Evolutionary conservation across 2,329 filamentous ascomycete genomes (phyloP), one percentile per base, ranked within the genome.

Genomic region (Aspergillus sp.): DNA sequence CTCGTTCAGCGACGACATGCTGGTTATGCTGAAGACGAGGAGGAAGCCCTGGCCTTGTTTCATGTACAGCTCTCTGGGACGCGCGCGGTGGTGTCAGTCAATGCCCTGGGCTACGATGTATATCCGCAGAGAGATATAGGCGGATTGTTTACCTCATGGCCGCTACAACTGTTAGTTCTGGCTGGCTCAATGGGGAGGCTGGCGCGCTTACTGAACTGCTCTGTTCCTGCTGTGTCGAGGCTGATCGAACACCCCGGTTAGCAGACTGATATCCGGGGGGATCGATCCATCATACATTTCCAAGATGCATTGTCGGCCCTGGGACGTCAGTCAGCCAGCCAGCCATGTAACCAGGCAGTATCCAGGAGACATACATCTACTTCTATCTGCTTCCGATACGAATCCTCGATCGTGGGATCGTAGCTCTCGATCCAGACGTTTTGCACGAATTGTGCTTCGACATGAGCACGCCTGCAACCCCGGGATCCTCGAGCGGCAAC

Each of bases 401-500:
- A 88, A 60, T 89, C 83, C 61, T 89, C 83, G 59, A 89, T 89
- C 42, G 83, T 89, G 26, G 83, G 83, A 63, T 89, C 83, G 57
- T 89, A 89, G 58, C 80, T 84, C 61, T 93, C 86, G 55, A 93
- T 89, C 83, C 86, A 93, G 49, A 93, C 82, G 64, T 91, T 88
- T 61, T 91, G 85, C 32, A 93, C 86, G 52, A 93, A 93, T 69
- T 93, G 86, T 51, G 86, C 86, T 86, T 48, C 15, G 41, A 36
- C 26, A 32, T 35, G 40, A 34, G 15, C 29, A 25, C 29, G 37
- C 2, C 15, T 17, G 17, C 13, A 25, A 22, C 19, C 26, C 24
- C 29, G 19, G 26, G 15, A 13, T 25, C 12, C 11, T 15, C 8
- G 20, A 27, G 13, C 28, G 19, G 12, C 13, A 8, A 15, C 43